These are phyloP conservation scores for Solanum tarijense DNA, from an alignment of 257 asterid species.

Conservation along the genomic window DNA sequence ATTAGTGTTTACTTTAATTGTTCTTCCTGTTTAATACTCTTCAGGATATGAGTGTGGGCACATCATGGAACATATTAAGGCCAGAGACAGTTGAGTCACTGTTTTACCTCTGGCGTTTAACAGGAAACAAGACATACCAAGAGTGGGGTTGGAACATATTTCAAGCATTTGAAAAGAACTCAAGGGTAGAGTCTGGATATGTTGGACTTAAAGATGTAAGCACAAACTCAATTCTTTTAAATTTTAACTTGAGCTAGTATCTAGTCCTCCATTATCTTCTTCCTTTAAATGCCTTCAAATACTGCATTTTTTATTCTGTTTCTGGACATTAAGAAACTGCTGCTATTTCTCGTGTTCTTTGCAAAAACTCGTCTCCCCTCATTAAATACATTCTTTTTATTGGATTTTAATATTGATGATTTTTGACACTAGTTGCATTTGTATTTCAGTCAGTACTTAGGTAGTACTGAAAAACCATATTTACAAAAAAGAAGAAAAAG, in stretches of 20 bases:
- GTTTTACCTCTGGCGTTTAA: conserved; percentile 95
- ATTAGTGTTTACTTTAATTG: not conserved
- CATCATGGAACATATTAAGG: conserved; percentile 98
- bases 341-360: not conserved
- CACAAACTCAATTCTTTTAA: not conserved
- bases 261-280: not conserved
- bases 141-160: conserved; percentile 99
- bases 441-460: too few relatives aligned
- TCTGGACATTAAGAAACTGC: not conserved
- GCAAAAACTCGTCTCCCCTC: not conserved
- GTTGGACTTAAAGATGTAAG: conserved; percentile 98
- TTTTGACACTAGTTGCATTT: too few relatives aligned
- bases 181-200: conserved; percentile 79
- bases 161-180: conserved; percentile 97
- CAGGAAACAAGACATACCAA: conserved; percentile 95
- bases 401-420: not conserved
- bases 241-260: not conserved
- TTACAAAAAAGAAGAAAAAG: too few relatives aligned
- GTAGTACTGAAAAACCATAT: too few relatives aligned
- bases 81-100: conserved; percentile 99
- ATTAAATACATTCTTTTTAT: not conserved
- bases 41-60: conserved; percentile 97
- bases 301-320: not conserved
- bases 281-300: not conserved
- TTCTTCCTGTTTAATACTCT: conserved; percentile 1